Base-by-base conservation (phyloP, 2,329 filamentous ascomycete genomes). In the Chaetomiaceae sp. region DNA sequence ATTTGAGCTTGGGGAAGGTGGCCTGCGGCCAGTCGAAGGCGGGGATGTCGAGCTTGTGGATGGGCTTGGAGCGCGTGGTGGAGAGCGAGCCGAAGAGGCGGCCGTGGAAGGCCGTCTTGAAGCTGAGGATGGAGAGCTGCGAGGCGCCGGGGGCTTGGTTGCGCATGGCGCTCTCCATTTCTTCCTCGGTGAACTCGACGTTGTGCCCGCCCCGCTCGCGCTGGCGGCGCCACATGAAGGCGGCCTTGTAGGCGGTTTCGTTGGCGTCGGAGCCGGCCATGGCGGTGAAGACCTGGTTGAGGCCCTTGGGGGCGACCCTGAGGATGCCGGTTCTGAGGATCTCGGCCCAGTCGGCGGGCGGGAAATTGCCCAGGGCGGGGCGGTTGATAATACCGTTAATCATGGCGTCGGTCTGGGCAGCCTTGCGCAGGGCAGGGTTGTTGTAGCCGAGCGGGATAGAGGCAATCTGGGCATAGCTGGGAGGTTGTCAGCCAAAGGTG, bases 21-120 rank as follows among this genome's bases (percentile, higher is more conserved):
- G 90, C 90, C 71, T 92, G 89, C 25, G 91, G 91, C 91, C 91
- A 96, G 79, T 96, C 88, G 66, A 96, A 96, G 65, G 91, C 89
- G 22, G 91, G 91, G 64, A 96, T 95, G 68, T 96, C 91, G 63
- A 96, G 77, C 76, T 96, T 96, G 79, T 96, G 91, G 69, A 96
- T 91, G 43, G 91, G 83, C 80, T 96, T 96, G 72, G 87, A 91
- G 68, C 91, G 87, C 14, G 91, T 96, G 53, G 90, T 95, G 57
- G 88, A 92, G 52, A 96, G 80, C 54, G 82, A 87, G 66, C 89
- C 91, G 64, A 96, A 95, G 43, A 95, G 82, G 61, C 91, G 89
- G 62, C 91, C 91, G 75, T 96, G 91, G 80, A 96, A 96, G 58
- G 79, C 89, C 34, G 85, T 84, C 74, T 85, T 89, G 83, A 96